Evolutionary conservation across 768 basidiomycete genomes (phyloP), one percentile per base, ranked within the genome.

Genomic region (Pleurotus sapidus): DNA sequence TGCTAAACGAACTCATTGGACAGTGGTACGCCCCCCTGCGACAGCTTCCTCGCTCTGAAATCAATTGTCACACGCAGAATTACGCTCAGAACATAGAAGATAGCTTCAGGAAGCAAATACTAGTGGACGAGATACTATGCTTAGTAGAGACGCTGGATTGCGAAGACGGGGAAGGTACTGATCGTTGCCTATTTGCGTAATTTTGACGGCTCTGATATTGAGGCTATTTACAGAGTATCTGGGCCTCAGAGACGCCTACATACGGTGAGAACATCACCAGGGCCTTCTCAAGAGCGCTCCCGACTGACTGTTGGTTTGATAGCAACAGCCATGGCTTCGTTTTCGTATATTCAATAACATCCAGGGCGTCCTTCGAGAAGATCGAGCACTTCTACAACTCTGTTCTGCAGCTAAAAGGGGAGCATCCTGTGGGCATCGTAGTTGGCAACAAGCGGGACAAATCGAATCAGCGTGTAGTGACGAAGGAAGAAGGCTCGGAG

Each of bases 361-460:
- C 62, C n/a, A 58, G 67, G 25, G 48, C 59, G 17, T 66, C 62
- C 5, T 70, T 68, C 45, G 62, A 71, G 38, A 62, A 66, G 18
- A 48, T 68, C n/a, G 62, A 65, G 18, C 60, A 61, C 24, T 62
- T 65, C 11, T 67, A 61, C 49, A 58, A 65, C 43, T 63, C 63
- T 57, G 59, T 69, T n/a, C 67, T 62, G 24, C 61, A 61, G 48
- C 49, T 58, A 4, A 62, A 62, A 46, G 46, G 53, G 20, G 62
- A 66, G 18, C 58, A 59, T 17, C 54, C 59, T 9, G 54, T 62
- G 7, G 59, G 65, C 23, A 60, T 68, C 12, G 63, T 71, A 15
- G 64, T 70, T 3, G 68, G 67, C n/a, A 69, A 64, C 30, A 69
- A 68, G 58, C 62, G 63, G 34, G 70, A 71, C 55, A 48, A 65